These are phyloP conservation scores for Pisolithus microcarpus DNA, from an alignment of 768 basidiomycete genomes.

Conservation along the genomic window DNA sequence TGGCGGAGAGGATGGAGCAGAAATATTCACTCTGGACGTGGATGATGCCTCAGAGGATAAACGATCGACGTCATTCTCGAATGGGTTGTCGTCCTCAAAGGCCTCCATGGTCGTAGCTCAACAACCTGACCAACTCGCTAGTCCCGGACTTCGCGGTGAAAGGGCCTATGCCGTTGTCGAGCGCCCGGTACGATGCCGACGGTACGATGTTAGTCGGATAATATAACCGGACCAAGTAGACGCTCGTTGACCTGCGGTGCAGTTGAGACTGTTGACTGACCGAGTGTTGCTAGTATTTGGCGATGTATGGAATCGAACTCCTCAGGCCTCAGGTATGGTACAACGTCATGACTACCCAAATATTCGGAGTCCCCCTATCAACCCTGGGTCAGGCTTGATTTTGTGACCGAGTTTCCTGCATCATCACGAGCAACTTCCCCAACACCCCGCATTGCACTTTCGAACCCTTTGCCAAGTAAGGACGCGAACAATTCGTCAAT, in stretches of 20 bases:
- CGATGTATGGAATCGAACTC: not conserved
- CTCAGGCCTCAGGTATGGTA: not conserved
- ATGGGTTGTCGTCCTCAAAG: slow-evolving; percentile 64
- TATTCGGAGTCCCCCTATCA: slow-evolving; percentile 46
- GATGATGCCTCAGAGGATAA: slow-evolving; percentile 32
- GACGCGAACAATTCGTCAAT: slow-evolving; percentile 91
- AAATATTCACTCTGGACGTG: slow-evolving; percentile 31
- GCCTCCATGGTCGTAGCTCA: slow-evolving; percentile 20
- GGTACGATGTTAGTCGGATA: not conserved
- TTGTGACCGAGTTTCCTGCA: slow-evolving; percentile 21
- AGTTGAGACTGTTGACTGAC: not conserved
- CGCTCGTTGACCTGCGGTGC: too few species aligned
- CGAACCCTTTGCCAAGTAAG: slow-evolving; percentile 71
- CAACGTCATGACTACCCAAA: slow-evolving; percentile 40
- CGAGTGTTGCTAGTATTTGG: not conserved
- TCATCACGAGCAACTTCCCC: slow-evolving; percentile 25
- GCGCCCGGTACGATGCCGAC: not conserved
- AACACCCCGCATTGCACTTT: slow-evolving; percentile 25
- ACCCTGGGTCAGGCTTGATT: slow-evolving; percentile 25
- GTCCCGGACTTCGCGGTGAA: not conserved
- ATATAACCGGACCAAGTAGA: not conserved
- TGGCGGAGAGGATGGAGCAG: slow-evolving; percentile 53
- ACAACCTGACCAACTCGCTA: not conserved
- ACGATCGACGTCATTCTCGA: slow-evolving; percentile 39
- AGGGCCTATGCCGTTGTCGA: not conserved